These are phyloP conservation scores for Gnaphalium uliginosum DNA, from an alignment of 129 eudicot genomes.

Conservation along the genomic window DNA sequence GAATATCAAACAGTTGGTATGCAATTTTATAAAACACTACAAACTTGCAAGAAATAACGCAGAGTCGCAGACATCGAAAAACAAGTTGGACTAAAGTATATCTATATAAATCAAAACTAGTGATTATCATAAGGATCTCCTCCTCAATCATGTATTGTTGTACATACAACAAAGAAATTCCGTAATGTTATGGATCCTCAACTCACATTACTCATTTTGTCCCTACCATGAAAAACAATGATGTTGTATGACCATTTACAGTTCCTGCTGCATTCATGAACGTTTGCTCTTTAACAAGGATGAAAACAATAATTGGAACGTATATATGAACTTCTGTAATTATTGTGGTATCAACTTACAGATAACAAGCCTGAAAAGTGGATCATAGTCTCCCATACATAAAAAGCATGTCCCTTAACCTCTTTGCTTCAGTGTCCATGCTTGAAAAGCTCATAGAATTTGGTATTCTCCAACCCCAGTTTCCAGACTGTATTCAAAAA, in stretches of 20 bases:
- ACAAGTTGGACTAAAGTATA: neutral
- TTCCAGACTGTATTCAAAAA: slow-evolving; percentile 59
- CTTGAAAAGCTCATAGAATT: slow-evolving; percentile 55
- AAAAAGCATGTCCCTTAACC: slow-evolving; percentile 59
- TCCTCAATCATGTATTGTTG: neutral
- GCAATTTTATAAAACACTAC: neutral
- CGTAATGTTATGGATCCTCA: neutral
- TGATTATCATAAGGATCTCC: neutral
- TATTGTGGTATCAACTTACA: slow-evolving; percentile 13
- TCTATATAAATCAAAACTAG: no score
- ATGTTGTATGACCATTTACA: slow-evolving; percentile 8
- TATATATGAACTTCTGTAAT: neutral
- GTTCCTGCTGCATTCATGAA: neutral
- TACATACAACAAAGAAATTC: neutral
- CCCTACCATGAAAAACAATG: neutral
- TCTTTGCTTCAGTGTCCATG: slow-evolving; percentile 66
- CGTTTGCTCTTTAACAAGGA: slow-evolving; percentile 19
- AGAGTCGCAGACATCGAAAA: neutral
- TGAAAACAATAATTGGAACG: neutral
- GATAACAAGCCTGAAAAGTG: slow-evolving; percentile 7
- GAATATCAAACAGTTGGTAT: no score
- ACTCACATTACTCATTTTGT: slow-evolving; percentile 8
- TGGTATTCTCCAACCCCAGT: slow-evolving; percentile 98
- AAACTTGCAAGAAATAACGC: no score
- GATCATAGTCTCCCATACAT: slow-evolving; percentile 68